phyloP scores from a whole-genome alignment of 1,284 basidiomycete species.

The Cutaneotrichosporon daszewskae region DNA sequence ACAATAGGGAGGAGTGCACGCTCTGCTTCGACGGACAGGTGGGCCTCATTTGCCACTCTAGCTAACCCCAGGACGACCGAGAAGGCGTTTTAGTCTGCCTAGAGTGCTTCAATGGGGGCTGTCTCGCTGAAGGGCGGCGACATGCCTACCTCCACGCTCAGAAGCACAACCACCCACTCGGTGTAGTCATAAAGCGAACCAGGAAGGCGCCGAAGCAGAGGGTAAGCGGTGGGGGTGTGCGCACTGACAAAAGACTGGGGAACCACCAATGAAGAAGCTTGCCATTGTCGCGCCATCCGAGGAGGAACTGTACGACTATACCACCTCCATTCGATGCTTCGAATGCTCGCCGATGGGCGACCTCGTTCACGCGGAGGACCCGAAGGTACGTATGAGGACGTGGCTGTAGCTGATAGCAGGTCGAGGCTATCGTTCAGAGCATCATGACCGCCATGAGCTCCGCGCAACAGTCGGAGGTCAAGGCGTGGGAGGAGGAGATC shows the following conservation, averaged over 20 bases:
- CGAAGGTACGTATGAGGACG: conserved; percentile 34
- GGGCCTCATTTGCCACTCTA: neutral
- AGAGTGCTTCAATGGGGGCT: conserved; percentile 88
- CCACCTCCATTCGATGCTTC: conserved; percentile 69
- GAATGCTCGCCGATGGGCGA: conserved; percentile 54
- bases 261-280: conserved; percentile 84
- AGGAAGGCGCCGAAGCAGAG: conserved; percentile 62
- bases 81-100: conserved; percentile 86
- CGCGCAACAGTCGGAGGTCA: conserved; percentile 85
- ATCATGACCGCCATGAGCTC: conserved; percentile 81
- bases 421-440: conserved; percentile 59
- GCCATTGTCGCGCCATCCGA: conserved; percentile 80
- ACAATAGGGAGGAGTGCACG: conserved; percentile 54
- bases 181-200: conserved; percentile 74
- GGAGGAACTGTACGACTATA: conserved; percentile 77
- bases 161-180: conserved; percentile 68
- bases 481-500: conserved; percentile 97
- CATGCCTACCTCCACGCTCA: conserved; percentile 68
- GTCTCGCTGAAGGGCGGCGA: conserved; percentile 55
- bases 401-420: conserved; percentile 39
- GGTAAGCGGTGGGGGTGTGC: conserved; percentile 51
- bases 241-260: conserved; percentile 49
- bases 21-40: conserved; percentile 95
- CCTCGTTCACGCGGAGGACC: conserved; percentile 54
- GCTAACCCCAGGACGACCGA: conserved; percentile 57